These are phyloP conservation scores for Copromyces sp. DNA, from an alignment of 495 filamentous ascomycete species.

Conservation along the genomic window DNA sequence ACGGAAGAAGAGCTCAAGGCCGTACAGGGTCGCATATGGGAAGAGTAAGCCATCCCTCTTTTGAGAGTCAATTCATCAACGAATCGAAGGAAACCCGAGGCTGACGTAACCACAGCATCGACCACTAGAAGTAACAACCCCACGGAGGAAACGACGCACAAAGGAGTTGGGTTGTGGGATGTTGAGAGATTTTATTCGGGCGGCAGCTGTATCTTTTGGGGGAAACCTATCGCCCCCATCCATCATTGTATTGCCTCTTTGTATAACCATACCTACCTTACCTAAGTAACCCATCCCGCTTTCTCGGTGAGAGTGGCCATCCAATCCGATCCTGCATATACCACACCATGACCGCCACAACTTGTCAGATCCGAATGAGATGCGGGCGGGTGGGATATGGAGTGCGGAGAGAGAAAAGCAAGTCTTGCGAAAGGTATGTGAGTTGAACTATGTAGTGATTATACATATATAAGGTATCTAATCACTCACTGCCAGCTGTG, in stretches of 20 bases:
- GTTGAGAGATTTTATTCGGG: neutral
- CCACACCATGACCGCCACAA: neutral
- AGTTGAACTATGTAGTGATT: neutral
- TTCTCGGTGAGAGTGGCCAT: neutral
- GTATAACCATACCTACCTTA: neutral
- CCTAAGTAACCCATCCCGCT: neutral
- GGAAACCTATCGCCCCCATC: neutral
- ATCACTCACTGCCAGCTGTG: neutral
- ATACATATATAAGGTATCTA: neutral
- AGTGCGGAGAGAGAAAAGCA: neutral
- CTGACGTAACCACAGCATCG: slow-evolving; percentile 18
- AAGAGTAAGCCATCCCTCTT: slow-evolving; percentile 48
- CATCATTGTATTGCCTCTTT: neutral
- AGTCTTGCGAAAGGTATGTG: neutral
- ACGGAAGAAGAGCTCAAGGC: slow-evolving; percentile 74
- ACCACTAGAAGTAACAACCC: slow-evolving; percentile 11
- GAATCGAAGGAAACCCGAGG: slow-evolving; percentile 9
- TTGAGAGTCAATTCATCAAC: neutral
- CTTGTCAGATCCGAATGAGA: neutral
- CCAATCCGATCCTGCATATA: neutral
- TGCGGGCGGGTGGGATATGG: neutral
- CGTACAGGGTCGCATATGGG: slow-evolving; percentile 88
- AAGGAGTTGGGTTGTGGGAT: neutral
- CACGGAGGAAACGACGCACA: neutral
- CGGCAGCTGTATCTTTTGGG: neutral